phyloP scores from a whole-genome alignment of 768 basidiomycete genomes.

The Termitomyces sp. region DNA sequence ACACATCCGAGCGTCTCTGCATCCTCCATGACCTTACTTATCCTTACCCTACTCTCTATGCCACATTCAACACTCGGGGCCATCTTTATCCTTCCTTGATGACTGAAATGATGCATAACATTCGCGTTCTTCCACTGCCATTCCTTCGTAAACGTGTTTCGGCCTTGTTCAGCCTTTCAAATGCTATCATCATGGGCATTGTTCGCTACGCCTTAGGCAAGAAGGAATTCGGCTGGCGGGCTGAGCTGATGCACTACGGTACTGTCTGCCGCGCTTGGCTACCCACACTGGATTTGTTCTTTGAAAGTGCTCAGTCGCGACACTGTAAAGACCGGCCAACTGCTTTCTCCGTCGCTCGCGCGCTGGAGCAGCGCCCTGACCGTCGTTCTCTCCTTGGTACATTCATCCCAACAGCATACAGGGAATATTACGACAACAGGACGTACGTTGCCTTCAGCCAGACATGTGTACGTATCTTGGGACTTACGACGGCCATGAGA shows the following conservation, averaged over 20 bases:
- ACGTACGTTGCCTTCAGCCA: background rate
- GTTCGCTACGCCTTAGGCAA: conserved; percentile 1
- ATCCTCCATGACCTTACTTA: conserved; percentile 1
- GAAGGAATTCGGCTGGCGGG: background rate
- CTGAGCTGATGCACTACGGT: conserved; percentile 1
- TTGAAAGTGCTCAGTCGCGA: background rate
- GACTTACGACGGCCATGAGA: too few species aligned
- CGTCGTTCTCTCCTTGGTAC: background rate
- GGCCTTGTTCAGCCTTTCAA: background rate
- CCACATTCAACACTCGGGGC: background rate
- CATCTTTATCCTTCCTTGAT: background rate
- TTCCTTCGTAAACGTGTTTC: background rate
- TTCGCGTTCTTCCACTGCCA: background rate
- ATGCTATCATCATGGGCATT: background rate
- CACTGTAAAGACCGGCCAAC: conserved; percentile 1
- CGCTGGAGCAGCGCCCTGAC: background rate
- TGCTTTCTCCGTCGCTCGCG: background rate
- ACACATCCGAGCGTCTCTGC: background rate
- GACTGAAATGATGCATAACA: background rate
- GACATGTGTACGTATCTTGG: background rate
- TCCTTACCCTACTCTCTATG: background rate
- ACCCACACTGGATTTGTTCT: background rate
- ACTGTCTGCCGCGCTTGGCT: conserved; percentile 3
- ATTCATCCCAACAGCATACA: background rate
- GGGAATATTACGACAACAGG: background rate